These are phyloP conservation scores for Eucalyptus brandiana DNA, from an alignment of 345 rosid species.

Conservation along the genomic window DNA sequence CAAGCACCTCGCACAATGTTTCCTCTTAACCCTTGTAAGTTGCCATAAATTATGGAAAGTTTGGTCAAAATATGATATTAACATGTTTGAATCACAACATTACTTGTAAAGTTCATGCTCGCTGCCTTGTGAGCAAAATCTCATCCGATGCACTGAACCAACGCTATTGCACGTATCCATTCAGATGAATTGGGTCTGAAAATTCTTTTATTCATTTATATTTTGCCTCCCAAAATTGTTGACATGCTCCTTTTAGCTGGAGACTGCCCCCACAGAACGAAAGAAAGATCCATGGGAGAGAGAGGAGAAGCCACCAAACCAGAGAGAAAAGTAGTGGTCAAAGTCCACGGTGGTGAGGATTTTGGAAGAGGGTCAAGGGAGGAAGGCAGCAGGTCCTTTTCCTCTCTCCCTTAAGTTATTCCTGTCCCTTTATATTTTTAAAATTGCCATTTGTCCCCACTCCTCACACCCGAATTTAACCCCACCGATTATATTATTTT, in stretches of 20 bases:
- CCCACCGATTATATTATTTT: not conserved
- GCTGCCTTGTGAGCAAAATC: not conserved
- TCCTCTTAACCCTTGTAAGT: not conserved
- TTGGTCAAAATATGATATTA: not conserved
- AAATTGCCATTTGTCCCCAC: not conserved
- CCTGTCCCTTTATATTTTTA: not conserved
- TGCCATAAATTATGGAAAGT: not conserved
- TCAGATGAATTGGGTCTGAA: not conserved
- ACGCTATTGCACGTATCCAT: not conserved
- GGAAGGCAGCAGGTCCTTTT: slow-evolving; percentile 16
- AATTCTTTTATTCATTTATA: not conserved
- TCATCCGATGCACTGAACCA: not conserved
- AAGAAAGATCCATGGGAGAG: not conserved
- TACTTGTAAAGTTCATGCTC: not conserved
- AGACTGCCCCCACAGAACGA: not conserved
- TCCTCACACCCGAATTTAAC: too few relatives aligned
- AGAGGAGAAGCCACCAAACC: not conserved
- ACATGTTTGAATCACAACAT: not conserved
- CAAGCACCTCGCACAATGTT: not conserved
- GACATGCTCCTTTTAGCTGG: not conserved
- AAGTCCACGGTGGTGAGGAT: slow-evolving; percentile 20
- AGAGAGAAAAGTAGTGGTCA: slow-evolving; percentile 37
- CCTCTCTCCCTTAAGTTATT: not conserved
- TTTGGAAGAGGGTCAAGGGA: slow-evolving; percentile 42
- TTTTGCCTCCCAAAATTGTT: not conserved